phyloP scores from a whole-genome alignment of 2,329 filamentous ascomycete genomes.

The Chalaropsis ovoidea region DNA sequence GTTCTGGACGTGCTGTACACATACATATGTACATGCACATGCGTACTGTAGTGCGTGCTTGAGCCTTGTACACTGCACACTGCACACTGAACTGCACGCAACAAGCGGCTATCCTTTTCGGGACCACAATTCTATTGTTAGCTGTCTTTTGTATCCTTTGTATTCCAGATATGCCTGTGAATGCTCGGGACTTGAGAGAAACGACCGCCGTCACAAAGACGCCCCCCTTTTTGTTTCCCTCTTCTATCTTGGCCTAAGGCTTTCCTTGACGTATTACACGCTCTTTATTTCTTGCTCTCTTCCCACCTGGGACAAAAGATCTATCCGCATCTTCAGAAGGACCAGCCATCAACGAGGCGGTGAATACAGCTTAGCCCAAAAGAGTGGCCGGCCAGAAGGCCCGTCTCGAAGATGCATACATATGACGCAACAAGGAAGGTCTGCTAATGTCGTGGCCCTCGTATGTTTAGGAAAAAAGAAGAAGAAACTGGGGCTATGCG shows the following conservation, averaged over 20 bases:
- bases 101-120: not conserved
- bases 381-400: not conserved
- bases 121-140: conserved; percentile 10
- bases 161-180: not conserved
- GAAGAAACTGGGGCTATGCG: not conserved
- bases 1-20: not conserved
- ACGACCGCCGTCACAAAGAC: not conserved
- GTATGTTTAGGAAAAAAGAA: conserved; percentile 1
- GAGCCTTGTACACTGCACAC: not conserved
- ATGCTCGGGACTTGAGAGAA: no score
- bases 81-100: not conserved
- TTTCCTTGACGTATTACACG: not conserved
- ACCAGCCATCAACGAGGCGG: conserved; percentile 1
- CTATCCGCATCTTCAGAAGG: not conserved
- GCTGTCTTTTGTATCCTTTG: not conserved
- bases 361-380: not conserved
- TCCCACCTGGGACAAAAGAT: not conserved
- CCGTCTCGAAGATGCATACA: not conserved
- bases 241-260: not conserved
- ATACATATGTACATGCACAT: not conserved
- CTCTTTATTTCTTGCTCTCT: not conserved
- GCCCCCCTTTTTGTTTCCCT: not conserved
- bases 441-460: not conserved
- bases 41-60: not conserved
- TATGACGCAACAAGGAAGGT: not conserved